Evolutionary conservation across 73 alveolate genomes (phyloP).

Genomic region (Paramecium octaurelia): DNA sequence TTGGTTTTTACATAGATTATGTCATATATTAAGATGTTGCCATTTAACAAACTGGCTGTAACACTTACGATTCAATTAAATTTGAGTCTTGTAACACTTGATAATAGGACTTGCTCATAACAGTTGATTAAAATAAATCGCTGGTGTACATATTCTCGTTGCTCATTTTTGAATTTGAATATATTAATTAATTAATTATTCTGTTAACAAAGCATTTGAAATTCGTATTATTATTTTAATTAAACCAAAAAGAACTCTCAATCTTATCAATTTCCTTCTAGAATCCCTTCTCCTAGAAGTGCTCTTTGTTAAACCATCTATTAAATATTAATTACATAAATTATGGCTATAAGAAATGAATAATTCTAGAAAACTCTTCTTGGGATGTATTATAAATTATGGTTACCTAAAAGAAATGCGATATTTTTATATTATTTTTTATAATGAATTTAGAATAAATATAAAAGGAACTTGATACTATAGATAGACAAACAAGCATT

Average conservation of each 20-base stretch:
- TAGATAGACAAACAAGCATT: background rate
- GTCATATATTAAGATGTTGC: slow-evolving; percentile 45
- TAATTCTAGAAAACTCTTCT: background rate
- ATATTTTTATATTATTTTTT: background rate
- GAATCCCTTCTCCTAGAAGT: background rate
- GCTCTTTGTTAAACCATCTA: background rate
- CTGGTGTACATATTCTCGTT: slow-evolving; percentile 40
- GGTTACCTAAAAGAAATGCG: background rate
- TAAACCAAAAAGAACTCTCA: background rate
- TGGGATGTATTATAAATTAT: background rate
- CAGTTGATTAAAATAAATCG: slow-evolving; percentile 38
- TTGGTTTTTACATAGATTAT: slow-evolving; percentile 9
- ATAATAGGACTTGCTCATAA: slow-evolving; percentile 36
- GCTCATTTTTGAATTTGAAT: slow-evolving; percentile 49
- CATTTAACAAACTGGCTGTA: slow-evolving; percentile 5
- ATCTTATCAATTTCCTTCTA: background rate
- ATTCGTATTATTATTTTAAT: background rate
- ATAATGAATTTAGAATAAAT: background rate
- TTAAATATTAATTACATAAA: too few relatives aligned
- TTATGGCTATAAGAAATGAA: too few relatives aligned
- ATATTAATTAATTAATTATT: background rate
- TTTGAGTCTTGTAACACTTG: slow-evolving; percentile 20
- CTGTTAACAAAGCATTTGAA: background rate
- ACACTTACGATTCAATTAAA: slow-evolving; percentile 42
- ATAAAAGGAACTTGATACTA: background rate